phyloP scores from a whole-genome alignment of 2,329 filamentous ascomycete species.

The Fusarium sp. region DNA sequence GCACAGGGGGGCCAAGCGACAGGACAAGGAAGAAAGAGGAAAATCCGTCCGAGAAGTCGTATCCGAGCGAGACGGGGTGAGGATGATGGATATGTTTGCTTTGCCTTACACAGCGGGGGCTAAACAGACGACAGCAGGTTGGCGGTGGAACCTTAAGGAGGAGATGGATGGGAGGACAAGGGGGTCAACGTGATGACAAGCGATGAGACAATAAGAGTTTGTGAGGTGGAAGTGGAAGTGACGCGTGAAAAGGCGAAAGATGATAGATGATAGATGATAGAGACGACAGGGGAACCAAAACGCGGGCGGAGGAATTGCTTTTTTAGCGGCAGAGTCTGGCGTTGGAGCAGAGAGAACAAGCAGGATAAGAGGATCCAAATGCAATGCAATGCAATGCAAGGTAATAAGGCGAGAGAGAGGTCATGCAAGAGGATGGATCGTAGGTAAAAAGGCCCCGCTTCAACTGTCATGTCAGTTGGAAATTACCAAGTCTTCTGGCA shows the following conservation, averaged over 20 bases:
- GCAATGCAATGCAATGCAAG: constrained; percentile 10
- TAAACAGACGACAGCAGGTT: constrained; percentile 48
- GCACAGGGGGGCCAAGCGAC: not conserved
- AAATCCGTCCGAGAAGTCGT: constrained; percentile 23
- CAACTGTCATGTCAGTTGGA: constrained; percentile 28
- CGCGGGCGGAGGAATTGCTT: constrained; percentile 30
- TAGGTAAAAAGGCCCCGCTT: constrained; percentile 23
- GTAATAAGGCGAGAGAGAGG: not conserved
- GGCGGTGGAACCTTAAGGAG: constrained; percentile 44
- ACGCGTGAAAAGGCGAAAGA: constrained; percentile 3
- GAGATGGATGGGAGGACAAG: constrained; percentile 47
- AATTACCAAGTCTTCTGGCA: not conserved
- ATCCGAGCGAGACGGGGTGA: constrained; percentile 25
- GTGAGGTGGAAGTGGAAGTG: constrained; percentile 3
- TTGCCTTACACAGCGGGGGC: constrained; percentile 48
- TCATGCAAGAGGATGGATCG: constrained; percentile 33
- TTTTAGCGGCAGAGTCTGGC: constrained; percentile 12
- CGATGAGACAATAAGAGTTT: constrained; percentile 43
- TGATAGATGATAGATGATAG: constrained; percentile 17
- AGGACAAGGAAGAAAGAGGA: constrained; percentile 21
- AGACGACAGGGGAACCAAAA: not conserved
- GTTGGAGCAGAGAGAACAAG: constrained; percentile 10
- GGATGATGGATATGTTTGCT: constrained; percentile 48
- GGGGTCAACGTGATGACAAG: constrained; percentile 40
- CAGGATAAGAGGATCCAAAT: constrained; percentile 12